Evolutionary conservation across 2,329 filamentous ascomycete genomes (phyloP), one percentile per base, ranked within the genome.

Genomic region (Venturia pyrina): DNA sequence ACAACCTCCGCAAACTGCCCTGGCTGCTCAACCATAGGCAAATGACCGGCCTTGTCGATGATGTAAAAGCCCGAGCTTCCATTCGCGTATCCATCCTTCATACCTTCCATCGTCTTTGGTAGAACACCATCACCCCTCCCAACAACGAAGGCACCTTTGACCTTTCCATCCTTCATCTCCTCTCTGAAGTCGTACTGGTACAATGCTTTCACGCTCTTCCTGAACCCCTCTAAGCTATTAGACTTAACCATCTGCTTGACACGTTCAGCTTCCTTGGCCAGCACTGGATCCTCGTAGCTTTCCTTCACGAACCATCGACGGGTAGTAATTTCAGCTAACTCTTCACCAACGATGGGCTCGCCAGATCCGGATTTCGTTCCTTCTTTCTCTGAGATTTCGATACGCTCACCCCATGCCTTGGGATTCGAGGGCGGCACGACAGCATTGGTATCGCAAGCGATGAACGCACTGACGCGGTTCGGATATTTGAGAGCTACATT

Each of bases 21-120:
- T 0, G 89, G 87, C 69, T 85, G 83, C 77, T 96, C 91, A 61
- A 87, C 87, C 90, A 96, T 96, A 0, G 91, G 91, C 71, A 96
- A 76, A 78, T 96, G 91, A 0, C 91, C 91, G 0, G 90, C 86
- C 10, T 82, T 78, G 0, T 89, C 84, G 11, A 96, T 83, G 66
- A 89, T 75, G 73, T 82, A 85, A 69, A 92, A 81, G 67, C 85
- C 81, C 0, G 82, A 83, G 0, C 83, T 84, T 0, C 75, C 73
- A 11, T 78, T 74, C 0, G 88, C 87, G 53, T 91, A 67, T 8
- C 34, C 62, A n/a, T 57, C 75, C 17, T 67, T 68, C 82, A 93
- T 91, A 17, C 86, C 86, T 65, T 88, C 86, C 90, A 96, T 96
- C 4, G 88, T 89, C 78, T 87, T 87, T 0, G 90, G 89, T 64